Evolutionary conservation across 2,329 filamentous ascomycete species (phyloP), one percentile per base, ranked within the genome.

Genomic region (Alternaria arborescens): DNA sequence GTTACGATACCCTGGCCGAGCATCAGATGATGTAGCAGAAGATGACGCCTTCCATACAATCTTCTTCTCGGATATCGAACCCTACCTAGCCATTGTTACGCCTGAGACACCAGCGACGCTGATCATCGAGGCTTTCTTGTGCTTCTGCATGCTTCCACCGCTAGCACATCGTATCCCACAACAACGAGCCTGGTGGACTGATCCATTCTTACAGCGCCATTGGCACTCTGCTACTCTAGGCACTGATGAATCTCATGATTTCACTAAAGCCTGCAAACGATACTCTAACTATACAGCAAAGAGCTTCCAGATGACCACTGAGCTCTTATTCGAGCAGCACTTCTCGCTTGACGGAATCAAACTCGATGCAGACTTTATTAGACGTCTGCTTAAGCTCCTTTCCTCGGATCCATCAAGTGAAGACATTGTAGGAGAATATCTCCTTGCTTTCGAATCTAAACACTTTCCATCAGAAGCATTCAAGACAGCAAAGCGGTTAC

Each of bases 11-110:
- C 92, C 93, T 6, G 91, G 91, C 16, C 87, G 91, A 50, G 90
- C 90, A 0, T 82, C 91, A 61, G 93, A 97, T 73, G 88, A 93
- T 26, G 84, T 87, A 2, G 86, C 85, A 16, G 90, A 92, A 65
- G 90, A 94, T 60, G 94, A 97, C 71, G 91, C 93, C 0, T 97
- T 91, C 67, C 86, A 93, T 36, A 87, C 95, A 4, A 86, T 97
- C 46, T 86, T 97, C 71, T 93, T 89, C 68, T 86, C 88, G 0
- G 95, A 98, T 74, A 82, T 97, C 20, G 81, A 87, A 62, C 83
- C 86, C 0, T 83, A 91, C 28, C 72, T 97, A 2, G 80, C 88
- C 32, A 70, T 80, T 55, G 5, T 72, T 73, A 26, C 67, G 83
- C 58, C 55, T 73, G 56, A 60, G 61, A 47, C 72, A 3, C 71